phyloP scores from a whole-genome alignment of 345 rosid species.

The Eucalyptus grandis region DNA sequence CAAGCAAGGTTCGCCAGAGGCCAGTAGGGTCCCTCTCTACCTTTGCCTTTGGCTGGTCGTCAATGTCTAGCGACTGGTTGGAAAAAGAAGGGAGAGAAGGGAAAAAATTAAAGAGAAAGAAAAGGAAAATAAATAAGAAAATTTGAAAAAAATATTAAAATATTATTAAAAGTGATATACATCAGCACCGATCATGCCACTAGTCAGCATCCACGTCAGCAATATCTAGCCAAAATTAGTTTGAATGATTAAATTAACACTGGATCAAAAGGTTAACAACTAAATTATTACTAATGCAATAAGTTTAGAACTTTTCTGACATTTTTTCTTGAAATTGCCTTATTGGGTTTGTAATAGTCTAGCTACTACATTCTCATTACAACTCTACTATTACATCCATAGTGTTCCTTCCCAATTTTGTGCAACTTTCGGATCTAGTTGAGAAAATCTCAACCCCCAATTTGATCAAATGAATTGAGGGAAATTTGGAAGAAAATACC shows the following conservation, averaged over 20 bases:
- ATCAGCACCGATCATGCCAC: too few relatives aligned
- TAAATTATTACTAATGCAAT: too few relatives aligned
- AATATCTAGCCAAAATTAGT: too few relatives aligned
- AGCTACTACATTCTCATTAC: not conserved
- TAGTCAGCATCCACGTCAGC: fast-evolving
- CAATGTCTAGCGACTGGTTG: too few relatives aligned
- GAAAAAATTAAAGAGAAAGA: too few relatives aligned
- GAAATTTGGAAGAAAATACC: not conserved
- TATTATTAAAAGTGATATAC: too few relatives aligned
- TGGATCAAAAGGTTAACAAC: fast-evolving
- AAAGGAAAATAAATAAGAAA: too few relatives aligned
- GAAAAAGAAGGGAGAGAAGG: too few relatives aligned
- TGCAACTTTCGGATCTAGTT: not conserved
- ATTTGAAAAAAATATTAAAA: too few relatives aligned
- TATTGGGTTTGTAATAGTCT: not conserved
- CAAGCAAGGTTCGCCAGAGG: not conserved
- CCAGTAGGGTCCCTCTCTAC: fast-evolving
- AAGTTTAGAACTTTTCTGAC: too few relatives aligned
- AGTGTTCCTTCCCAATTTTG: not conserved
- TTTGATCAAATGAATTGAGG: not conserved
- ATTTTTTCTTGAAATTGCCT: not conserved
- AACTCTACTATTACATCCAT: not conserved
- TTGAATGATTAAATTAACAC: too few relatives aligned
- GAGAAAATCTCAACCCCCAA: not conserved
- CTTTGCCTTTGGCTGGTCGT: too few relatives aligned